Evolutionary conservation across 768 basidiomycete genomes (phyloP), one percentile per base, ranked within the genome.

Genomic region (Kwoniella mangroviensis): DNA sequence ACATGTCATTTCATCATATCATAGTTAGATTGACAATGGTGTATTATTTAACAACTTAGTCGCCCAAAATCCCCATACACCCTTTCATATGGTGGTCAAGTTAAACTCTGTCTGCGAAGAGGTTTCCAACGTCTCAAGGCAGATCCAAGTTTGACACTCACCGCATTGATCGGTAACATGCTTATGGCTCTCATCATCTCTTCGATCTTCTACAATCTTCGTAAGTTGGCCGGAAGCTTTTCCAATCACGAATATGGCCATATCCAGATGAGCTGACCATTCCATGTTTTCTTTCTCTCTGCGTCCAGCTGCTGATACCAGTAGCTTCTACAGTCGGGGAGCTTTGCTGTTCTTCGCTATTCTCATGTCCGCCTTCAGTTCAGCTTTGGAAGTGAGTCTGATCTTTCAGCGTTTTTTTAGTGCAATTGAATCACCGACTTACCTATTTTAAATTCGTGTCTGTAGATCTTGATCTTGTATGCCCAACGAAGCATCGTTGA

Each of bases 1-100:
- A 34, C 34, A 34, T 34, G 34, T 34, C 83, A 85, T 73, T 87
- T 90, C 1, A 83, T 91, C 70, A 86, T 88, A 90, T 90, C 57
- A 85, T 92, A 11, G 19, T 57, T 6, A 65, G 15, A 42, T 11
- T 26, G 17, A 19, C 22, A n/a, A 19, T 13, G 45, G 45, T 49
- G 13, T 49, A 49, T 19, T 49, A 13, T 49, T 49, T 13, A 49
- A 15, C 2, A 49, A 15, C 59, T 13, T 49, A 82, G 81, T 52
- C 76, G 75, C 15, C 55, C 74, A 15, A 75, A 77, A 58, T 83
- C 84, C 0, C 83, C 86, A 0, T 88, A 86, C 76, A 85, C 83
- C 17, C 79, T 88, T 41, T 86, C 86, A 0, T 84, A 85, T 52
- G 83, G 78, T 0, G 84, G 83, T 73, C 87, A 88, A 73, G 77